These are phyloP conservation scores for Pichia eremophila DNA, from an alignment of 805 yeast genomes.

Conservation along the genomic window DNA sequence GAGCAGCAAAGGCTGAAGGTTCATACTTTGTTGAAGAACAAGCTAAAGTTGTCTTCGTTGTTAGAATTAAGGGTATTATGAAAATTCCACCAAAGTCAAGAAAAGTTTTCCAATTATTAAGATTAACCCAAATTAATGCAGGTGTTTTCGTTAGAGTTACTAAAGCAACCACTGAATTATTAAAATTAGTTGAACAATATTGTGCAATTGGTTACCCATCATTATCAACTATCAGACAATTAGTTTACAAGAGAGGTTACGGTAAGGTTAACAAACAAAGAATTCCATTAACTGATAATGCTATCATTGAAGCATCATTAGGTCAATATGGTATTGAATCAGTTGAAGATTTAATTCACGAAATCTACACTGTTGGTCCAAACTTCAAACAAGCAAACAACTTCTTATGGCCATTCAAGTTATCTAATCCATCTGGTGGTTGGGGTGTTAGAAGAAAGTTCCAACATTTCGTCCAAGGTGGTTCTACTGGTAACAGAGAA, in stretches of 20 bases:
- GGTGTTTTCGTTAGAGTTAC: slow-evolving; percentile 93
- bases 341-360: slow-evolving; percentile 91
- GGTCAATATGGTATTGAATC: slow-evolving; percentile 91
- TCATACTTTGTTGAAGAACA: slow-evolving; percentile 93
- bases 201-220: slow-evolving; percentile 97
- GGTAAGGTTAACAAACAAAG: slow-evolving; percentile 96
- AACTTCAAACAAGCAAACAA: slow-evolving; percentile 98
- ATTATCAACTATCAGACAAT: slow-evolving; percentile 82
- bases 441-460: slow-evolving; percentile 96
- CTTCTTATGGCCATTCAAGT: slow-evolving; percentile 97
- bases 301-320: slow-evolving; percentile 77
- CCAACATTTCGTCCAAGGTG: slow-evolving; percentile 96
- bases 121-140: slow-evolving; percentile 89
- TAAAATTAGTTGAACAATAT: slow-evolving; percentile 92
- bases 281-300: slow-evolving; percentile 79
- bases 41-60: slow-evolving; percentile 87
- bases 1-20: slow-evolving; percentile 90
- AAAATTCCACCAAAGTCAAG: slow-evolving; percentile 99
- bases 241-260: slow-evolving; percentile 95
- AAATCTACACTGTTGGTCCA: slow-evolving; percentile 93
- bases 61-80: slow-evolving; percentile 99
- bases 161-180: slow-evolving; percentile 89
- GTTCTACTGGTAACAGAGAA: slow-evolving; percentile 98
- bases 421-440: slow-evolving; percentile 95
- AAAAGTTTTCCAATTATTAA: slow-evolving; percentile 90